These are phyloP conservation scores for Castanopsis chinensis DNA, from an alignment of 306 rosid species.

Conservation along the genomic window DNA sequence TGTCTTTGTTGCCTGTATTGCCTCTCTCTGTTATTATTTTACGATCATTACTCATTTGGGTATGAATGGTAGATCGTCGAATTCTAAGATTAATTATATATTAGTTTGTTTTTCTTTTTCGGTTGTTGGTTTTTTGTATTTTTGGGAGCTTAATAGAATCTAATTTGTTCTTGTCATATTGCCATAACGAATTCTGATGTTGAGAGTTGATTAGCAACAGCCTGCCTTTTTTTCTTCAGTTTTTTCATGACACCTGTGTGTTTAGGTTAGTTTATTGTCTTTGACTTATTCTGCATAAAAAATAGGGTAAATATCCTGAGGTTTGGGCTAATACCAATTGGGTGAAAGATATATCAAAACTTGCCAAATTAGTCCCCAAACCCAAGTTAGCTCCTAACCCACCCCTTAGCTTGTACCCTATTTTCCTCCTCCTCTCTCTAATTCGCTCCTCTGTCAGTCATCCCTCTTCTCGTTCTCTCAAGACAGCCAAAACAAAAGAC, in stretches of 20 bases:
- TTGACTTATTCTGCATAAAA: no score
- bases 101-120: slow-evolving; percentile 36
- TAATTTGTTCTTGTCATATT: not conserved
- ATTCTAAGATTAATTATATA: slow-evolving; percentile 39
- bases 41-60: slow-evolving; percentile 45
- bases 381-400: no score
- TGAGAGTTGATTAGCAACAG: not conserved
- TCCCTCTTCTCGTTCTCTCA: no score
- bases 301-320: no score
- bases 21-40: slow-evolving; percentile 35
- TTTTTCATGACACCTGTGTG: not conserved
- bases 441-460: no score
- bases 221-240: not conserved
- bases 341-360: no score
- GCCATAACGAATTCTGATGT: not conserved
- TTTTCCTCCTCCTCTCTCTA: no score
- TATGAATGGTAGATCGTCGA: slow-evolving; percentile 58
- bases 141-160: slow-evolving; percentile 1
- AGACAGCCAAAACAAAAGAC: no score
- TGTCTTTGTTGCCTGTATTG: slow-evolving; percentile 52
- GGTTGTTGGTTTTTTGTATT: not conserved
- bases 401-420: no score
- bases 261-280: no score
- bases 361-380: no score
- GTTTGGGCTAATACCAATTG: no score